Evolutionary conservation across 2,329 filamentous ascomycete species (phyloP), one percentile per base, ranked within the genome.

Genomic region (Zasmidium angulare): DNA sequence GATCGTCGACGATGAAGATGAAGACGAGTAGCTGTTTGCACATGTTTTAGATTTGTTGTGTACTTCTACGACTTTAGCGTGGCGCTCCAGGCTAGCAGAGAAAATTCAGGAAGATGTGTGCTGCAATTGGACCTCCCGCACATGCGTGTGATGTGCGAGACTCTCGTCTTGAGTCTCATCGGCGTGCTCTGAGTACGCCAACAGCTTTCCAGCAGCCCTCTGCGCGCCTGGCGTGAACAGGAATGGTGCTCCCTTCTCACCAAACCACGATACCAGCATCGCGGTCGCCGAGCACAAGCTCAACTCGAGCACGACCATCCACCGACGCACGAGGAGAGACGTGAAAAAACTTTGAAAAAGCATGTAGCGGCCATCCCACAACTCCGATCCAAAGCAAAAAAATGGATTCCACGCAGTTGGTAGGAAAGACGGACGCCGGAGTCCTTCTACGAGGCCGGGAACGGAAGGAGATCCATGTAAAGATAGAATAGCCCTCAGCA

Each of bases 1-100:
- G 49, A 74, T 79, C 2, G 69, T 76, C 26, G 77, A 77, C 50
- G 79, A 81, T 14, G 79, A 81, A 47, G 78, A 81, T 47, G 79
- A 81, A 46, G 78, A 81, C 20, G 31, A 53, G 51, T 53, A 24
- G 21, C 20, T 17, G 51, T 12, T 40, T 40, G 24, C 3, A 10
- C 14, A 3, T 31, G 21, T 22, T 17, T 36, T n/a, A 20, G 26
- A 53, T 17, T n/a, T 53, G 21, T 53, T 36, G 19, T 46, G 21
- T 24, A 43, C 36, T 53, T 22, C 20, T 23, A 23, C 24, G 21
- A 20, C 31, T 29, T 46, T 53, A 53, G 50, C 50, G 50, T 43
- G 50, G 50, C 50, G 50, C 23, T 50, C 49, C 21, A 14, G 49
- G 21, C 9, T 19, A 29, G 6, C 4, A 29, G 26, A 29, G 26